Percentiles rank a stretch among this genome's conserved stretches.
These are phyloP conservation scores for Quercus dentata DNA, from an alignment of 306 rosid genomes.

Conservation along the genomic window DNA sequence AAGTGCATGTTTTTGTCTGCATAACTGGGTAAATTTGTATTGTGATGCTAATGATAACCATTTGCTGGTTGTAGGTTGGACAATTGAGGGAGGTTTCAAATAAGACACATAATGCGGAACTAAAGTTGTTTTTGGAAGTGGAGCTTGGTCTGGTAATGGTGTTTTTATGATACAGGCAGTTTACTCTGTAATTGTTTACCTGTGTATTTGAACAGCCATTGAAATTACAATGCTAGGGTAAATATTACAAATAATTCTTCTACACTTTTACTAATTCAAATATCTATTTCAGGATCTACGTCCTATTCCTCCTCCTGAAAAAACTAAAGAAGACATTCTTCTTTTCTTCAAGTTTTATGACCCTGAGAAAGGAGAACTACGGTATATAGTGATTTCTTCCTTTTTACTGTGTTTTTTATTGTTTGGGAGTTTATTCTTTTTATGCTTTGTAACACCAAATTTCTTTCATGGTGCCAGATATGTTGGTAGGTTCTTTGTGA, in stretches of 20 bases:
- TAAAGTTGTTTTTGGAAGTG: constrained; percentile 80
- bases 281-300: constrained; percentile 54
- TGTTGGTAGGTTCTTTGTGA: constrained; percentile 77
- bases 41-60: neutral
- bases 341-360: constrained; percentile 85
- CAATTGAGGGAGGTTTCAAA: constrained; percentile 75
- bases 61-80: constrained; percentile 60
- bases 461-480: constrained; percentile 40
- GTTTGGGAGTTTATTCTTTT: neutral
- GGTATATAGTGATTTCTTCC: constrained; percentile 42
- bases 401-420: neutral
- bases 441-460: constrained; percentile 1
- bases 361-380: constrained; percentile 63
- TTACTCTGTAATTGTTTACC: constrained; percentile 1
- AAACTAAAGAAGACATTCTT: constrained; percentile 70
- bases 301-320: constrained; percentile 67
- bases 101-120: constrained; percentile 65
- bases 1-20: neutral
- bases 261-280: neutral
- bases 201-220: constrained; percentile 17
- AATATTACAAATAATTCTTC: neutral
- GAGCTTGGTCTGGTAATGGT: constrained; percentile 64
- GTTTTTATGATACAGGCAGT: constrained; percentile 17
- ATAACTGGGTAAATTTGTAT: neutral
- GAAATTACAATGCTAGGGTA: neutral